These are phyloP conservation scores for Rutidosis leptorrhynchoides DNA, from an alignment of 129 eudicot genomes.

Conservation along the genomic window DNA sequence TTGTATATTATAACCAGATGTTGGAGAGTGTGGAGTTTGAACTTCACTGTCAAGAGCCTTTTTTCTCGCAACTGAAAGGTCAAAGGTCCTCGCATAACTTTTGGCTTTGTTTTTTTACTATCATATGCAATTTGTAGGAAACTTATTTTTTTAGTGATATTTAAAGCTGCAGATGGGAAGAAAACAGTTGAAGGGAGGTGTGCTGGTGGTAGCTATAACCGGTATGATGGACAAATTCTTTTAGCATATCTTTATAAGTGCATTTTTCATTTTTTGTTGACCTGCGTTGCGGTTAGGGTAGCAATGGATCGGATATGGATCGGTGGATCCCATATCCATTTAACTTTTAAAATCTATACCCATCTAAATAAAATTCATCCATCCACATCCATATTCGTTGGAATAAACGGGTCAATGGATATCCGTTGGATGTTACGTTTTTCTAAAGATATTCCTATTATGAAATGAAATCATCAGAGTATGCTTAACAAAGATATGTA, in stretches of 20 bases:
- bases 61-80: slow-evolving; percentile 83
- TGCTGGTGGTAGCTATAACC: slow-evolving; percentile 58
- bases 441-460: too few relatives aligned
- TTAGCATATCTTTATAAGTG: background rate
- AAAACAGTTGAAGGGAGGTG: slow-evolving; percentile 97
- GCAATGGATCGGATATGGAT: too few relatives aligned
- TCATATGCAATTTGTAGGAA: slow-evolving; percentile 12
- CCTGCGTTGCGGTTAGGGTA: background rate
- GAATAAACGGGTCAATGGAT: too few relatives aligned
- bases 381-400: too few relatives aligned
- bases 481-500: too few relatives aligned
- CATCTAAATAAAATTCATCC: too few relatives aligned
- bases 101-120: background rate
- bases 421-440: too few relatives aligned
- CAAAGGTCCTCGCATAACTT: slow-evolving; percentile 45
- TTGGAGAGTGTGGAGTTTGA: slow-evolving; percentile 58
- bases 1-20: slow-evolving; percentile 38
- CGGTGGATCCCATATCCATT: too few relatives aligned
- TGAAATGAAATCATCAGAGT: too few relatives aligned
- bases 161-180: slow-evolving; percentile 56
- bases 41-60: slow-evolving; percentile 92
- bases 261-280: background rate
- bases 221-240: slow-evolving; percentile 36
- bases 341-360: too few relatives aligned
- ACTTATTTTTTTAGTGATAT: slow-evolving; percentile 17